Percentiles rank a stretch among this genome's conserved stretches.
phyloP scores from a whole-genome alignment of 768 basidiomycete genomes.

The Arthromyces matolae region DNA sequence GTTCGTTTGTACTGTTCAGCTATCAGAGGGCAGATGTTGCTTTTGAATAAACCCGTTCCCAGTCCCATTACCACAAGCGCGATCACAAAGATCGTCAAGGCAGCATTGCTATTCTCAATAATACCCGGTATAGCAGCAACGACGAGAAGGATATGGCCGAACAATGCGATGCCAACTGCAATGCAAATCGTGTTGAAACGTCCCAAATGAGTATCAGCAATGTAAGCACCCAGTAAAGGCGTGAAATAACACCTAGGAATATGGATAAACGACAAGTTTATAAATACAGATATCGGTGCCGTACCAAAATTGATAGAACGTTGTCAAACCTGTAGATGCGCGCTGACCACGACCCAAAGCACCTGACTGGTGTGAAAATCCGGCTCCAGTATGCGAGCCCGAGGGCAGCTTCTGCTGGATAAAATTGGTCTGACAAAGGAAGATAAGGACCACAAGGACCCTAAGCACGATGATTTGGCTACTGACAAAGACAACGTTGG shows the following conservation, averaged over 20 bases:
- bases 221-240: slow-evolving; percentile 66
- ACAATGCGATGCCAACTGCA: slow-evolving; percentile 53
- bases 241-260: slow-evolving; percentile 56
- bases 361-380: slow-evolving; percentile 52
- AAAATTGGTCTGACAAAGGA: slow-evolving; percentile 54
- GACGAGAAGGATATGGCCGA: slow-evolving; percentile 66
- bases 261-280: not conserved
- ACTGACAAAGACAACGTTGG: slow-evolving; percentile 47
- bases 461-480: not conserved
- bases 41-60: slow-evolving; percentile 70
- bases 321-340: slow-evolving; percentile 67
- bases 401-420: slow-evolving; percentile 67
- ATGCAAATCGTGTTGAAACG: slow-evolving; percentile 71
- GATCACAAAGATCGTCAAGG: slow-evolving; percentile 25
- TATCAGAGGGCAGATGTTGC: slow-evolving; percentile 73
- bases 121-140: slow-evolving; percentile 64
- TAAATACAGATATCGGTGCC: too few relatives aligned
- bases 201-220: slow-evolving; percentile 71
- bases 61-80: slow-evolving; percentile 61
- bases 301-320: slow-evolving; percentile 70
- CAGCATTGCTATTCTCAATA: slow-evolving; percentile 8
- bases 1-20: slow-evolving; percentile 71
- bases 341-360: slow-evolving; percentile 67
- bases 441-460: not conserved
- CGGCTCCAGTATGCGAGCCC: slow-evolving; percentile 64